Percentiles rank a stretch among this genome's conserved stretches.
Evolutionary conservation across 169 alveolate species (phyloP).

Genomic region (Ichthyophthirius multifiliis): DNA sequence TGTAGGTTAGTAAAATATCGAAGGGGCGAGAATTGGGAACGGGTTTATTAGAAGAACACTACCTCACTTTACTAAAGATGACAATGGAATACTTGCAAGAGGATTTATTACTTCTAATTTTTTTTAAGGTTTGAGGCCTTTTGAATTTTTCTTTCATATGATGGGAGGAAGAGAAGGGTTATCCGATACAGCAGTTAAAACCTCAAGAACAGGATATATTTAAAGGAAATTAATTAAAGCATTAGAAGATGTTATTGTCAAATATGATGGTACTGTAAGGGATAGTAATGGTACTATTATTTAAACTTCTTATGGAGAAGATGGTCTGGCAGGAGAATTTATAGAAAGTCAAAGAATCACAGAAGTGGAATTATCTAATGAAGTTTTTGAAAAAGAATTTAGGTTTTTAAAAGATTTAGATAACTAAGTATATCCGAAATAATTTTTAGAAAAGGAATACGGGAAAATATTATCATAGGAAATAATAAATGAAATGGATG

Average conservation of each 20-base stretch:
- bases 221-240: conserved; percentile 99
- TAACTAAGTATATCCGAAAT: neutral
- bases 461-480: neutral
- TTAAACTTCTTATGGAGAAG: conserved; percentile 99
- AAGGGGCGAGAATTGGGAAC: conserved; percentile 99
- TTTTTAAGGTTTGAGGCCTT: conserved; percentile 90
- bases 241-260: conserved; percentile 99
- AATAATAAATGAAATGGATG: neutral
- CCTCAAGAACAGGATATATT: conserved; percentile 99
- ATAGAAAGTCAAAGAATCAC: conserved; percentile 80
- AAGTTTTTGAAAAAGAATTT: neutral
- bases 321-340: conserved; percentile 99
- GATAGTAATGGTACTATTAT: conserved; percentile 95
- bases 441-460: neutral
- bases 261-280: conserved; percentile 99
- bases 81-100: conserved; percentile 98
- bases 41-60: conserved; percentile 97
- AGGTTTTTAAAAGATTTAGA: neutral
- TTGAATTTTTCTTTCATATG: conserved; percentile 99
- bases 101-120: neutral
- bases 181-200: conserved; percentile 99
- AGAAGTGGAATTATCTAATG: neutral
- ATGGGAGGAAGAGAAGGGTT: conserved; percentile 99
- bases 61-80: conserved; percentile 99
- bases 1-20: conserved; percentile 99